Conservation (phyloP, 441 rosid species). For the Capsella rubella region DNA sequence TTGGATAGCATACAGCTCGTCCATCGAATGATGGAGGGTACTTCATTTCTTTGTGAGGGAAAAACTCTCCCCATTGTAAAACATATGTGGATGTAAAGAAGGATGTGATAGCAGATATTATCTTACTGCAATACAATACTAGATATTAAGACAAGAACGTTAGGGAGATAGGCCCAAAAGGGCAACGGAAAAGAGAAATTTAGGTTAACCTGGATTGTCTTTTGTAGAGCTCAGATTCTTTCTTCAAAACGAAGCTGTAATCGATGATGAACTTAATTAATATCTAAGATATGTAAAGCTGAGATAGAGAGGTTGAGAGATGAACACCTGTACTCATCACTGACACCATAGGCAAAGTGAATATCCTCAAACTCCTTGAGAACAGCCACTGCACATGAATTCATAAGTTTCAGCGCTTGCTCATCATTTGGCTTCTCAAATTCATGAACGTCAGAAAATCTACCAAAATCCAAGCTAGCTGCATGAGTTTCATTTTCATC, state of each 20-base stretch:
- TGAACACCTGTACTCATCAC: slow-evolving; percentile 90
- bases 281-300: slow-evolving; percentile 18
- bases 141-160: not conserved
- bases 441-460: slow-evolving; percentile 89
- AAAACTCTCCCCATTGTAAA: slow-evolving; percentile 75
- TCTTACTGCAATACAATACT: slow-evolving; percentile 52
- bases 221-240: slow-evolving; percentile 61
- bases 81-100: slow-evolving; percentile 81
- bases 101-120: slow-evolving; percentile 72
- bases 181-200: not conserved
- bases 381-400: slow-evolving; percentile 83
- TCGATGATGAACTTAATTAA: slow-evolving; percentile 34
- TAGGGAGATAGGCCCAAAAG: not conserved
- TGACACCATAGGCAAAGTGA: slow-evolving; percentile 82
- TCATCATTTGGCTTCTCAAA: slow-evolving; percentile 92
- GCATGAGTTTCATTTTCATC: slow-evolving; percentile 43
- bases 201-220: slow-evolving; percentile 70
- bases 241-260: slow-evolving; percentile 84
- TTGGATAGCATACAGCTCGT: slow-evolving; percentile 92
- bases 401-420: slow-evolving; percentile 94
- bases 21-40: slow-evolving; percentile 91
- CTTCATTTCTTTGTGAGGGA: slow-evolving; percentile 69
- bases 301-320: slow-evolving; percentile 23
- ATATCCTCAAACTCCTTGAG: slow-evolving; percentile 72
- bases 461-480: slow-evolving; percentile 51